phyloP scores from a whole-genome alignment of 441 rosid species.

The Eutrema salsugineum region DNA sequence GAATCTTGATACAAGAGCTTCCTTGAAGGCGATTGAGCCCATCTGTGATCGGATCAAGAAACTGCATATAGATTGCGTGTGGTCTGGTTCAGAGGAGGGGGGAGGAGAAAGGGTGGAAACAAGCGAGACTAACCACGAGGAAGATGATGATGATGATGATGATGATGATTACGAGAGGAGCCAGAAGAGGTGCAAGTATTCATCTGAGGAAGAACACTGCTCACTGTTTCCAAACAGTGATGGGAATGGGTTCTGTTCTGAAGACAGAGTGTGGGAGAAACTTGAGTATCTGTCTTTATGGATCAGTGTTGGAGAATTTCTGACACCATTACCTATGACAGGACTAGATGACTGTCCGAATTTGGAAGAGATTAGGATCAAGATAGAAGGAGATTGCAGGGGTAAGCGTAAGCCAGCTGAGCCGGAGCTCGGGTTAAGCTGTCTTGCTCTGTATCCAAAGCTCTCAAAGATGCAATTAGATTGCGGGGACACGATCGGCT shows the following conservation, averaged over 20 bases:
- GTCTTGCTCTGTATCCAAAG: conserved; percentile 51
- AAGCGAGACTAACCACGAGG: conserved; percentile 1
- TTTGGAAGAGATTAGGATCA: conserved; percentile 70
- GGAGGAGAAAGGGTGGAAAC: conserved; percentile 23
- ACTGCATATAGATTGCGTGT: conserved; percentile 79
- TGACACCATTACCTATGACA: conserved; percentile 49
- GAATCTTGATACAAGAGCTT: conserved; percentile 56
- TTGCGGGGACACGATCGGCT: conserved; percentile 74
- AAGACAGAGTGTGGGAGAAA: conserved; percentile 63
- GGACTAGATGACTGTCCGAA: conserved; percentile 77
- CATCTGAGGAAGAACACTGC: conserved; percentile 26
- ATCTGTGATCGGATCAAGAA: conserved; percentile 49
- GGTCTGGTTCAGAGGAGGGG: conserved; percentile 49
- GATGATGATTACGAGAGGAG: conserved; percentile 27
- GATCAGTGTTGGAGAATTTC: conserved; percentile 69
- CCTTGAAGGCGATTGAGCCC: conserved; percentile 67
- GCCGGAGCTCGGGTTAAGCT: conserved; percentile 64
- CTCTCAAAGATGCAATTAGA: conserved; percentile 82
- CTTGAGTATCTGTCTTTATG: conserved; percentile 66
- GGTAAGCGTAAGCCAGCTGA: conserved; percentile 52
- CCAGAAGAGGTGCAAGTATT: conserved; percentile 51
- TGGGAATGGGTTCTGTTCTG: conserved; percentile 37
- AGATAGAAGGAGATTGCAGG: conserved; percentile 85
- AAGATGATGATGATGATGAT: conserved; percentile 4
- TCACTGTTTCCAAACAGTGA: conserved; percentile 16